A percentile compares a stretch with the other conserved stretches of the same genome.
These are phyloP conservation scores for Rosa multiflora DNA, from an alignment of 306 rosid species.

Conservation along the genomic window DNA sequence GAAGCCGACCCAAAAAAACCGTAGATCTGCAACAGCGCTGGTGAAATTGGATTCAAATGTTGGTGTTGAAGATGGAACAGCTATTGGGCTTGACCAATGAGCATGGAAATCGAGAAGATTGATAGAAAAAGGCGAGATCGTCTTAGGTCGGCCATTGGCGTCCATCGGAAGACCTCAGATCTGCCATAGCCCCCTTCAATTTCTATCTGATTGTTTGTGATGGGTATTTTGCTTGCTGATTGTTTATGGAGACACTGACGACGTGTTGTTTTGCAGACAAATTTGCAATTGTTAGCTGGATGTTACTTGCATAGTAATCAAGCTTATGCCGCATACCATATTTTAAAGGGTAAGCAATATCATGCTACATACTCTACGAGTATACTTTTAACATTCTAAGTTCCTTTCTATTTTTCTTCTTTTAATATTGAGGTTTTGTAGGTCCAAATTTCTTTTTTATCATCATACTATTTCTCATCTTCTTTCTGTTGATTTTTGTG, in stretches of 20 bases:
- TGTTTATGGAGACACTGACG: neutral
- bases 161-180: too few species aligned
- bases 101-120: too few species aligned
- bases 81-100: too few species aligned
- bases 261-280: constrained; percentile 47
- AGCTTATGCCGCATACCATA: constrained; percentile 82
- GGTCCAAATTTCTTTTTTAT: constrained; percentile 9
- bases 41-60: too few species aligned
- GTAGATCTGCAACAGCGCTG: too few species aligned
- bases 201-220: too few species aligned
- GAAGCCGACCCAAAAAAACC: too few species aligned
- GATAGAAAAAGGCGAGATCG: too few species aligned
- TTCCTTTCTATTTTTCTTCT: neutral
- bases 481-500: constrained; percentile 39
- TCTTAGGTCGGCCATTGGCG: too few species aligned
- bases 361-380: neutral
- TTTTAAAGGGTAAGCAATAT: constrained; percentile 73
- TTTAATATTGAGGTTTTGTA: constrained; percentile 6
- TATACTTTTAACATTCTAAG: neutral
- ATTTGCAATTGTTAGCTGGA: constrained; percentile 84
- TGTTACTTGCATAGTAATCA: constrained; percentile 88
- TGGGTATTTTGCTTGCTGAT: neutral
- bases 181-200: too few species aligned
- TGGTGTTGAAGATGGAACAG: too few species aligned
- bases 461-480: constrained; percentile 30